Conservation (phyloP, 2,329 filamentous ascomycete species). For the Apiospora sp. region DNA sequence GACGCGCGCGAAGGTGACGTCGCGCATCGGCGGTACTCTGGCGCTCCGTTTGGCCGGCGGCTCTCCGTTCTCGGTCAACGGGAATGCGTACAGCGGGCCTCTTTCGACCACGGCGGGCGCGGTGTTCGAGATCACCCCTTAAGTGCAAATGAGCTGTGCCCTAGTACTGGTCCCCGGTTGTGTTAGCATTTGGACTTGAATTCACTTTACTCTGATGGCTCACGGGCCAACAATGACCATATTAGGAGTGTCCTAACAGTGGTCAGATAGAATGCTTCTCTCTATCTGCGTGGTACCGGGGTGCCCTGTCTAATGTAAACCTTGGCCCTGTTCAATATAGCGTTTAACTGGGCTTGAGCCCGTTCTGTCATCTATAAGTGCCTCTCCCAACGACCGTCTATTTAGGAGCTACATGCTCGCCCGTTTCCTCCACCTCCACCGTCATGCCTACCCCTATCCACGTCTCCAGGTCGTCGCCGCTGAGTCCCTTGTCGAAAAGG, state of each 20-base stretch:
- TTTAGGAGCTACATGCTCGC: constrained; percentile 46
- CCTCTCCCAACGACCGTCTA: neutral
- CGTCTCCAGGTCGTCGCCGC: constrained; percentile 44
- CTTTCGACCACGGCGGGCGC: constrained; percentile 28
- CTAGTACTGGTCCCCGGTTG: neutral
- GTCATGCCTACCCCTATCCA: constrained; percentile 65
- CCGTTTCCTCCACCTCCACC: constrained; percentile 57
- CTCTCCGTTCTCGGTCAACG: constrained; percentile 32
- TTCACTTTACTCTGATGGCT: neutral
- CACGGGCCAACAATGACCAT: neutral
- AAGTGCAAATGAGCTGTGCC: neutral
- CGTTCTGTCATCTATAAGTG: neutral
- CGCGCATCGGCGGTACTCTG: constrained; percentile 33
- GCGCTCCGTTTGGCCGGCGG: constrained; percentile 33
- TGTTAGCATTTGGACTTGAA: neutral
- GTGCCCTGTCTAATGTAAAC: no score
- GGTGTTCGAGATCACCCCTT: constrained; percentile 1
- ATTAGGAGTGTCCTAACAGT: neutral
- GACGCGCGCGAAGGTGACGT: constrained; percentile 34
- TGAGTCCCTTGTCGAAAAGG: constrained; percentile 48
- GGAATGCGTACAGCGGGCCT: constrained; percentile 29
- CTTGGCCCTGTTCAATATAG: neutral
- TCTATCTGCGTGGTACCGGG: neutral
- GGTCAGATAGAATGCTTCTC: neutral
- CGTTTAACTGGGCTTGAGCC: neutral